phyloP scores from a whole-genome alignment of 2,329 filamentous ascomycete genomes.

The Westerdykella ornata region DNA sequence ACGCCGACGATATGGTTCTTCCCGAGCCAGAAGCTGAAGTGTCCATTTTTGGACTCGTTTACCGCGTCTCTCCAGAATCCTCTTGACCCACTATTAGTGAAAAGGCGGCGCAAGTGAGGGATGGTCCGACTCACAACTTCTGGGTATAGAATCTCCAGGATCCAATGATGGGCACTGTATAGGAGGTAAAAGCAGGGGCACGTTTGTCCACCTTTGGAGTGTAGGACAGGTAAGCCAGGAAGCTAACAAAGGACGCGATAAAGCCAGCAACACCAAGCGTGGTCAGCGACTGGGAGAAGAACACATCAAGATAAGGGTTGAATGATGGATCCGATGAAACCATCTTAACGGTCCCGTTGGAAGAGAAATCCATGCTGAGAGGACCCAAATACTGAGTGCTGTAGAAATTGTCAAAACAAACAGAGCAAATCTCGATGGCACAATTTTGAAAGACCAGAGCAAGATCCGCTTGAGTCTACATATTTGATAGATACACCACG shows the following conservation, averaged over 20 bases:
- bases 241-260: background rate
- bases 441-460: too few relatives aligned
- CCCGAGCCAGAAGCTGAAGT: slow-evolving; percentile 48
- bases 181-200: background rate
- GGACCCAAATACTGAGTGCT: too few relatives aligned
- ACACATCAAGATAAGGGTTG: background rate
- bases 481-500: too few relatives aligned
- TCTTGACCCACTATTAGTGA: background rate
- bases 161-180: background rate
- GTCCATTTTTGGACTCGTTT: background rate
- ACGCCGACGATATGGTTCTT: slow-evolving; percentile 42
- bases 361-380: background rate
- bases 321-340: background rate
- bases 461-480: too few relatives aligned
- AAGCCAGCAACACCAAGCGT: background rate
- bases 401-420: too few relatives aligned
- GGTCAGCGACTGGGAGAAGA: background rate
- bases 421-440: too few relatives aligned
- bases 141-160: slow-evolving; percentile 1
- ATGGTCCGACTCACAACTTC: background rate
- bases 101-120: background rate
- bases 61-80: background rate
- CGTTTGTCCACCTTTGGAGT: background rate
- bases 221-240: background rate
- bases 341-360: background rate